Percentiles rank a stretch among this genome's conserved stretches.
Conservation (phyloP, 768 basidiomycete genomes). For the Boletus pseudo-olivaceus region DNA sequence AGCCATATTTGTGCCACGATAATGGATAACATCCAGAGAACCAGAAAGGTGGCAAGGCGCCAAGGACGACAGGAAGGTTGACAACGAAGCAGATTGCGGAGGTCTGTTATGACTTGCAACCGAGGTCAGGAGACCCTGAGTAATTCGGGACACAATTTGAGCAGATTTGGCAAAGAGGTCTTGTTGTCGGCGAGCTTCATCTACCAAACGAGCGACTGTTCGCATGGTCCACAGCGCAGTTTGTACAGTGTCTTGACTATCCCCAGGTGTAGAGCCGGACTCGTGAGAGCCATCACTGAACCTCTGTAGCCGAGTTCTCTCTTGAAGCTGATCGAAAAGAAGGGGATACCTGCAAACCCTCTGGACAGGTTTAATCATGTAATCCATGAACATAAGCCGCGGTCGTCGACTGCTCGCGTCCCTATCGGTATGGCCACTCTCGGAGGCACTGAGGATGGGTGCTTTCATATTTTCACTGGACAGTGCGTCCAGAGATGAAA, state of each 20-base stretch:
- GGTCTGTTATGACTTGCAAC: constrained; percentile 29
- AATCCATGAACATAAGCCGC: constrained; percentile 72
- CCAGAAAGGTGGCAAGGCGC: constrained; percentile 80
- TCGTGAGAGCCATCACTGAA: background rate
- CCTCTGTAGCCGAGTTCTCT: constrained; percentile 2
- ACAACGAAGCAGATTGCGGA: constrained; percentile 39
- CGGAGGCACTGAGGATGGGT: constrained; percentile 25
- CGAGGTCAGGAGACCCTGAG: constrained; percentile 32
- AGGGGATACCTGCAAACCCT: constrained; percentile 94
- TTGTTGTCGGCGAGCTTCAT: constrained; percentile 71
- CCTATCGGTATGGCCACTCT: constrained; percentile 30
- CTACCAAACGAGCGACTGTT: constrained; percentile 70
- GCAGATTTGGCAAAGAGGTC: constrained; percentile 64
- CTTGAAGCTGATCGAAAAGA: constrained; percentile 69
- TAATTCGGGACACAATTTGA: constrained; percentile 66
- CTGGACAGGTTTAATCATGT: constrained; percentile 96
- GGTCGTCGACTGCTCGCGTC: constrained; percentile 28
- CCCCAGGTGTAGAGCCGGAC: background rate
- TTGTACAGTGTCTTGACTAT: constrained; percentile 17
- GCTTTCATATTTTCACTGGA: constrained; percentile 34
- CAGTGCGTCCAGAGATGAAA: constrained; percentile 49
- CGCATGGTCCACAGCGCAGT: constrained; percentile 70
- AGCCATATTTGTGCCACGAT: constrained; percentile 43
- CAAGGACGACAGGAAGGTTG: constrained; percentile 67
- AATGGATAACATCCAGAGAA: constrained; percentile 83